Evolutionary conservation across 1,139 yeast species (phyloP).

Genomic region (Komagataea norvegica): DNA sequence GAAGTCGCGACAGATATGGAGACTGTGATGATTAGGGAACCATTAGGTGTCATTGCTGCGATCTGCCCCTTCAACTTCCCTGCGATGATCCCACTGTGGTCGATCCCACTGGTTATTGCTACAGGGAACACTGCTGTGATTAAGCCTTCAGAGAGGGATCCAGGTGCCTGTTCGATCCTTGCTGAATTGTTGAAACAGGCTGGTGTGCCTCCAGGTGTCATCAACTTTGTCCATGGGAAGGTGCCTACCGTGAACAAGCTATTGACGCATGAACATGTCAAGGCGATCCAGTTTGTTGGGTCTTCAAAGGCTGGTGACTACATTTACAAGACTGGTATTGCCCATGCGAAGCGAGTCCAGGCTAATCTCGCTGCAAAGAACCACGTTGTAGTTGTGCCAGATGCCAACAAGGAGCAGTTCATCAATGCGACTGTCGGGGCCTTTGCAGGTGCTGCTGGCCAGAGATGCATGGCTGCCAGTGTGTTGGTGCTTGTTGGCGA

Average conservation of each 20-base stretch:
- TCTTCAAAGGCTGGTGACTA: slow-evolving; percentile 74
- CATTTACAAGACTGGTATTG: slow-evolving; percentile 61
- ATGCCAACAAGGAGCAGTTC: slow-evolving; percentile 63
- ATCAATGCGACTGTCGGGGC: slow-evolving; percentile 70
- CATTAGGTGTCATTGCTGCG: slow-evolving; percentile 64
- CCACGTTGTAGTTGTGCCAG: slow-evolving; percentile 70
- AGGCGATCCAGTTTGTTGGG: slow-evolving; percentile 75
- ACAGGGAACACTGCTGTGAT: slow-evolving; percentile 72
- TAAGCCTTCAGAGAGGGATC: slow-evolving; percentile 70
- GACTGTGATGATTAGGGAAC: slow-evolving; percentile 67
- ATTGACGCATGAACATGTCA: slow-evolving; percentile 66
- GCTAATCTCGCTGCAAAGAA: slow-evolving; percentile 78
- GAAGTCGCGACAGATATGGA: slow-evolving; percentile 77
- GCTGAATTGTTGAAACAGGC: slow-evolving; percentile 69
- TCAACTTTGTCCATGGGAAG: slow-evolving; percentile 69
- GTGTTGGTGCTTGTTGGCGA: slow-evolving; percentile 74
- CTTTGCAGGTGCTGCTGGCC: slow-evolving; percentile 84
- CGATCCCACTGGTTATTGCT: slow-evolving; percentile 64
- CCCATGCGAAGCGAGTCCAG: slow-evolving; percentile 72
- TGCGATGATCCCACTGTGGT: slow-evolving; percentile 83
- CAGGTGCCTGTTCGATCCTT: slow-evolving; percentile 72
- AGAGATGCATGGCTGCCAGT: slow-evolving; percentile 79
- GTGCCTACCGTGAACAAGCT: slow-evolving; percentile 72
- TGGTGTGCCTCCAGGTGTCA: slow-evolving; percentile 71
- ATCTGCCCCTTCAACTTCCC: slow-evolving; percentile 72